Percentiles rank a stretch among this genome's conserved stretches.
Conservation (phyloP, 495 filamentous ascomycete genomes). For the Glarea lozoyensis region DNA sequence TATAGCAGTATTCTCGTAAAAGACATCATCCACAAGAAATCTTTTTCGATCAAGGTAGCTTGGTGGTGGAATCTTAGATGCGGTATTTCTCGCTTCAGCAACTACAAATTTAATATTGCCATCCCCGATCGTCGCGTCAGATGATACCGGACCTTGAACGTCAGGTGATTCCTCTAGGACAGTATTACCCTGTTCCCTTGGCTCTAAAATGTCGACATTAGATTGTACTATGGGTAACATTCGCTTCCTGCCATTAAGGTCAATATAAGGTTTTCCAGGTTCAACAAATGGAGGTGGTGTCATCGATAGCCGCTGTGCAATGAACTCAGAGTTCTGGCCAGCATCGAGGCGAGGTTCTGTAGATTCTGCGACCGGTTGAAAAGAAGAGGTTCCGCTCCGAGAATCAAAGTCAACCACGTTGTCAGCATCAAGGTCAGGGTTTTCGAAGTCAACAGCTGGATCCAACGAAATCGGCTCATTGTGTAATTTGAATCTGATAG, state of each 20-base stretch:
- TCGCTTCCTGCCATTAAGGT: slow-evolving; percentile 16
- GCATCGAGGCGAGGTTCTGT: too few species aligned
- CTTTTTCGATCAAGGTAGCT: slow-evolving; percentile 24
- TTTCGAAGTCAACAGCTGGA: too few species aligned
- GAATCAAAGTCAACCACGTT: slow-evolving; percentile 12
- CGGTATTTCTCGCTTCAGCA: too few species aligned
- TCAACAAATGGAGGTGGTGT: too few species aligned
- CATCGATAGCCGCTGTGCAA: too few species aligned
- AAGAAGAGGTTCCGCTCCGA: background rate
- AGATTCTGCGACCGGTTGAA: too few species aligned
- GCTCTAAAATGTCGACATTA: slow-evolving; percentile 1
- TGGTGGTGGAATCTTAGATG: background rate
- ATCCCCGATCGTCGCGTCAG: too few species aligned
- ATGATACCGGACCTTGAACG: background rate
- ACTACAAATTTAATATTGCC: too few species aligned
- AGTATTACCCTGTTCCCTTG: background rate
- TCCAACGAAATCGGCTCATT: background rate
- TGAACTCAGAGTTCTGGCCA: too few species aligned
- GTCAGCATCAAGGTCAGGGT: slow-evolving; percentile 34
- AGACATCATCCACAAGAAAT: slow-evolving; percentile 30
- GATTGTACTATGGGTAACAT: slow-evolving; percentile 18
- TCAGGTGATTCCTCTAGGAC: background rate
- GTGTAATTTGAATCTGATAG: too few species aligned
- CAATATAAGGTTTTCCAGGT: slow-evolving; percentile 11
- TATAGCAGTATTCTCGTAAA: slow-evolving; percentile 25